Conservation (phyloP, 441 rosid genomes). For the Macaranga tanarius region DNA sequence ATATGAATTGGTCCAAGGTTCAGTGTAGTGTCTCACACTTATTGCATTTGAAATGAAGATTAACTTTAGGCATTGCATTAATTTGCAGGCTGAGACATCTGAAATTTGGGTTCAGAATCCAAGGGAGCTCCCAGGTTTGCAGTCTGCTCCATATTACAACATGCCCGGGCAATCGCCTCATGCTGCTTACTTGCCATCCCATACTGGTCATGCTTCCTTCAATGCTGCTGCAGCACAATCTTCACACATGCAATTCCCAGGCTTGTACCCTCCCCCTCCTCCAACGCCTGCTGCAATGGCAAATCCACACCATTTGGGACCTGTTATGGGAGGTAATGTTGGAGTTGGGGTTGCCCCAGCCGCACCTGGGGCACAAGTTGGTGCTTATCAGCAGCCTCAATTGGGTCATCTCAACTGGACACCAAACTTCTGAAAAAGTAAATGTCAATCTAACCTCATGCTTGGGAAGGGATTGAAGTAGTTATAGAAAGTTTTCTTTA, state of each 20-base stretch:
- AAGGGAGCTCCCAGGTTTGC: slow-evolving; percentile 65
- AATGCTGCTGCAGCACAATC: slow-evolving; percentile 78
- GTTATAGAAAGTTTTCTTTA: slow-evolving; percentile 51
- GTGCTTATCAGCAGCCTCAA: slow-evolving; percentile 87
- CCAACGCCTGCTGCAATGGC: slow-evolving; percentile 73
- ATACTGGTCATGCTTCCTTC: slow-evolving; percentile 72
- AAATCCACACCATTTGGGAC: slow-evolving; percentile 73
- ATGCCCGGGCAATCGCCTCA: slow-evolving; percentile 83
- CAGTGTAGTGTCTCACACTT: background rate
- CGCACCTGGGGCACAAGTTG: slow-evolving; percentile 73
- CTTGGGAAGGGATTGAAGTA: slow-evolving; percentile 56
- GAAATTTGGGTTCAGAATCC: slow-evolving; percentile 94
- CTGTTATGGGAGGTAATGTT: slow-evolving; percentile 70
- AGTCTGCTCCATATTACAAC: slow-evolving; percentile 72
- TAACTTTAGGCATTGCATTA: background rate
- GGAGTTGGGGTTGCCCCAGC: slow-evolving; percentile 79
- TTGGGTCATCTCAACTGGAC: slow-evolving; percentile 93
- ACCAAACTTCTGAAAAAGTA: slow-evolving; percentile 61
- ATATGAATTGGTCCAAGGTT: background rate
- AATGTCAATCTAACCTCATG: slow-evolving; percentile 44
- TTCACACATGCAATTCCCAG: slow-evolving; percentile 88
- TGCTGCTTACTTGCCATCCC: slow-evolving; percentile 77
- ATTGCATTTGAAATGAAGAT: background rate
- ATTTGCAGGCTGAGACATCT: slow-evolving; percentile 70
- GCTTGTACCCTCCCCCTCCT: slow-evolving; percentile 64